These are phyloP conservation scores for Spergularia bocconei DNA, from an alignment of 148 eudicot genomes.

Conservation along the genomic window DNA sequence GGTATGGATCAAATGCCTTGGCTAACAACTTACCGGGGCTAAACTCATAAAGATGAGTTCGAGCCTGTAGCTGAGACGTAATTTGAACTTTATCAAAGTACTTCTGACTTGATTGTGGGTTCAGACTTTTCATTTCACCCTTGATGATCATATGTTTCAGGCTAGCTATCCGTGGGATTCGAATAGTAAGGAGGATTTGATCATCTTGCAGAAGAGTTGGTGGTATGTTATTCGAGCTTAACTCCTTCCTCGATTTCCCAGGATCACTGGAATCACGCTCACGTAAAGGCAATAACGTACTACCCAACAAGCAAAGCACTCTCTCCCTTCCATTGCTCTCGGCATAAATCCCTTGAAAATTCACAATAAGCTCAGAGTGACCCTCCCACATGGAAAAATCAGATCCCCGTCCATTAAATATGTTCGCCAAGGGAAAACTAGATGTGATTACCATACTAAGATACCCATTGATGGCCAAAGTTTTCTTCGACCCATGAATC, in stretches of 20 bases:
- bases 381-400: conserved; percentile 56
- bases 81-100: conserved; percentile 71
- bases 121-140: conserved; percentile 77
- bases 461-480: conserved; percentile 56
- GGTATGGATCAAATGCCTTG: conserved; percentile 67
- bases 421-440: conserved; percentile 35
- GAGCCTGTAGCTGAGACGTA: conserved; percentile 40
- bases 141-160: conserved; percentile 47
- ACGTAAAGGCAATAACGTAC: conserved; percentile 68
- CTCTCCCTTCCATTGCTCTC: conserved; percentile 53
- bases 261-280: conserved; percentile 54
- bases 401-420: conserved; percentile 27
- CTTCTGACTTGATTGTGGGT: conserved; percentile 47
- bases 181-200: conserved; percentile 62
- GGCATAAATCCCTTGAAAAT: conserved; percentile 70
- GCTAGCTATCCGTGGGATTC: conserved; percentile 50
- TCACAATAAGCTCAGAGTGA: conserved; percentile 50
- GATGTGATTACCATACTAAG: conserved; percentile 55
- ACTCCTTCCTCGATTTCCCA: conserved; percentile 54
- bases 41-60: conserved; percentile 51
- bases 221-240: conserved; percentile 35
- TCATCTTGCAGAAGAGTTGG: conserved; percentile 74
- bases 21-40: conserved; percentile 42
- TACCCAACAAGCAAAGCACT: conserved; percentile 83
- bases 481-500: conserved; percentile 39